Conservation (phyloP, 2,329 filamentous ascomycete species). For the Pseudogymnoascus sp. region DNA sequence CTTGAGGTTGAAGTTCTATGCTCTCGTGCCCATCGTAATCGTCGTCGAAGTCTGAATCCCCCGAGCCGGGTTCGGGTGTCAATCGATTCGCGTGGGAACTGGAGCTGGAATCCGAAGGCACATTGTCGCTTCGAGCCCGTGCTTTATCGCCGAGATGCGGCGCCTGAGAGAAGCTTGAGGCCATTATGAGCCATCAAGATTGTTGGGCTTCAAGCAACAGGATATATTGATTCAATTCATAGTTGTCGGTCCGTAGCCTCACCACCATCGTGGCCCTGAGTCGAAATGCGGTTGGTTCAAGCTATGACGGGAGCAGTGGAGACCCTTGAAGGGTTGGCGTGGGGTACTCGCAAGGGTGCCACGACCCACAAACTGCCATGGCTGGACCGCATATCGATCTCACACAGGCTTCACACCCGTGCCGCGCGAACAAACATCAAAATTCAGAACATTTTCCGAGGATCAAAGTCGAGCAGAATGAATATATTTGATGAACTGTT, state of each 20-base stretch:
- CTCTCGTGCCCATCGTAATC: conserved; percentile 13
- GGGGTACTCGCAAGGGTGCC: background rate
- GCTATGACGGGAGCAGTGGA: background rate
- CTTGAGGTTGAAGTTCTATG: conserved; percentile 1
- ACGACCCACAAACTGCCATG: background rate
- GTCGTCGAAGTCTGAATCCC: conserved; percentile 20
- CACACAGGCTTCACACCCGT: background rate
- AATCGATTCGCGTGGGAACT: conserved; percentile 15
- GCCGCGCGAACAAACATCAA: background rate
- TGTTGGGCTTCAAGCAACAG: background rate
- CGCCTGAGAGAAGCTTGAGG: background rate
- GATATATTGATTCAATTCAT: background rate
- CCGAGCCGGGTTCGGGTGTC: conserved; percentile 25
- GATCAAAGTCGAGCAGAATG: background rate
- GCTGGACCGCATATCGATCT: background rate
- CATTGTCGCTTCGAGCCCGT: background rate
- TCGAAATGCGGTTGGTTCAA: background rate
- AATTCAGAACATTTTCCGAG: background rate
- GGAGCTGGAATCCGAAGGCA: conserved; percentile 13
- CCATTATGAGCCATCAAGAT: conserved; percentile 1
- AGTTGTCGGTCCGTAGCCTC: background rate
- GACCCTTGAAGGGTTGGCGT: background rate
- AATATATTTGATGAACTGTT: background rate
- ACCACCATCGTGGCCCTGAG: background rate
- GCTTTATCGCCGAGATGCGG: background rate